Percentiles rank a stretch among this genome's conserved stretches.
phyloP scores from a whole-genome alignment of 1,284 basidiomycete species.

The Cutaneotrichosporon curvatum region DNA sequence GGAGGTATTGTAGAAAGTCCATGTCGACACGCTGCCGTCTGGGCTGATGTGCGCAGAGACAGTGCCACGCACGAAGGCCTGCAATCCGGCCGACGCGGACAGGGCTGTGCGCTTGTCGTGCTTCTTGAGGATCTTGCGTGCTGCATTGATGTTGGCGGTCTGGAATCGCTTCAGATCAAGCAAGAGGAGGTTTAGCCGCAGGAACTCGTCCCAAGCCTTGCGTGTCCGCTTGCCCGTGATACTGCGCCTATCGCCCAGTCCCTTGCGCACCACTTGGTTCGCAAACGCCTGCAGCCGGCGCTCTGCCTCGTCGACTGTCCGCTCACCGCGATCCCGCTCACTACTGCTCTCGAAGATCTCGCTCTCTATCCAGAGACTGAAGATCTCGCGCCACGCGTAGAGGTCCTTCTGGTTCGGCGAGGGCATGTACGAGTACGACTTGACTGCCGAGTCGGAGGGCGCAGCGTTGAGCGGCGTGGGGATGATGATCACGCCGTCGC shows the following conservation, averaged over 20 bases:
- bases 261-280: constrained; percentile 57
- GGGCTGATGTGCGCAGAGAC: constrained; percentile 30
- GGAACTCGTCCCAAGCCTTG: constrained; percentile 66
- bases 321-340: constrained; percentile 69
- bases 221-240: constrained; percentile 60
- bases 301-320: constrained; percentile 66
- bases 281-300: constrained; percentile 63
- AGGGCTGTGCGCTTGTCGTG: constrained; percentile 71
- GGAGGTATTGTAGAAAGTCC: constrained; percentile 51
- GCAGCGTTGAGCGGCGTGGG: constrained; percentile 22
- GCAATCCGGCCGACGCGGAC: constrained; percentile 49
- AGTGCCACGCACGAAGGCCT: constrained; percentile 42
- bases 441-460: neutral
- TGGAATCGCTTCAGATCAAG: constrained; percentile 85
- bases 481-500: constrained; percentile 19
- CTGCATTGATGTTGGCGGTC: constrained; percentile 78
- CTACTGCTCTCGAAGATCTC: constrained; percentile 76
- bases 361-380: constrained; percentile 76
- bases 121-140: constrained; percentile 86
- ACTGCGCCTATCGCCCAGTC: constrained; percentile 55
- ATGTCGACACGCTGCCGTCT: constrained; percentile 40
- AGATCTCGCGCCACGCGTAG: constrained; percentile 88
- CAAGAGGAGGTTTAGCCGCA: constrained; percentile 72
- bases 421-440: constrained; percentile 1
- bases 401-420: constrained; percentile 57